Percentiles rank a stretch among this genome's conserved stretches.
Conservation (phyloP, 2,329 filamentous ascomycete genomes). For the Tolypocladium capitatum region DNA sequence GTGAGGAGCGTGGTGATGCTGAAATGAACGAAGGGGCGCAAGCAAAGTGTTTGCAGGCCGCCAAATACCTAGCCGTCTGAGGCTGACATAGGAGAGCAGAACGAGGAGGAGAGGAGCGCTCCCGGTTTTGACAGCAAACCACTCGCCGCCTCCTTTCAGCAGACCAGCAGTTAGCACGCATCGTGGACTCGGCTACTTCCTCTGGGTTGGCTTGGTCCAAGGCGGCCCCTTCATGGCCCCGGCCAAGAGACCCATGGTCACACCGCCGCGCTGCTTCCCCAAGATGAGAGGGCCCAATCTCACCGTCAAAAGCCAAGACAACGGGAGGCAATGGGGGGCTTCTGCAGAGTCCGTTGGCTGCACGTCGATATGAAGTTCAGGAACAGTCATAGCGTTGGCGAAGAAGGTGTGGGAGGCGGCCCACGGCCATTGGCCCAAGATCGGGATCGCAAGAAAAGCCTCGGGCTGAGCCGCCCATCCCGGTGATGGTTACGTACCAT, state of each 20-base stretch:
- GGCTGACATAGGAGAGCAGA: constrained; percentile 1
- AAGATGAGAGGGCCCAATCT: constrained; percentile 3
- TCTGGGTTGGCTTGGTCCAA: neutral
- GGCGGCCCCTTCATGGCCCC: neutral
- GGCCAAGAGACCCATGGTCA: constrained; percentile 5
- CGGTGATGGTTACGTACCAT: neutral
- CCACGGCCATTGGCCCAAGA: constrained; percentile 1
- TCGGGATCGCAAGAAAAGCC: neutral
- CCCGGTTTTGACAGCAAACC: constrained; percentile 5
- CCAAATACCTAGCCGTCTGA: constrained; percentile 15
- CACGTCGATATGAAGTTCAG: constrained; percentile 9
- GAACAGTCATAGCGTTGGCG: constrained; percentile 17
- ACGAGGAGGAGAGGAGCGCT: constrained; percentile 3
- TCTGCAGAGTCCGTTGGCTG: neutral
- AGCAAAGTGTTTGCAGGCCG: constrained; percentile 21
- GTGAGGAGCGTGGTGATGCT: constrained; percentile 18
- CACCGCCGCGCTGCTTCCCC: constrained; percentile 1
- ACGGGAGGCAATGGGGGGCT: neutral
- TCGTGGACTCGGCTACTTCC: constrained; percentile 9
- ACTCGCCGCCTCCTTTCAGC: constrained; percentile 4
- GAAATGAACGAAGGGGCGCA: constrained; percentile 26
- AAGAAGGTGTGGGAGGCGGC: constrained; percentile 3
- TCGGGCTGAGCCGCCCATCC: neutral
- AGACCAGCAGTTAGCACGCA: neutral
- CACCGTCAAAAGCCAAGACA: constrained; percentile 1